Base-by-base conservation (phyloP, 805 yeast genomes). In the Metschnikowia amazonensis region DNA sequence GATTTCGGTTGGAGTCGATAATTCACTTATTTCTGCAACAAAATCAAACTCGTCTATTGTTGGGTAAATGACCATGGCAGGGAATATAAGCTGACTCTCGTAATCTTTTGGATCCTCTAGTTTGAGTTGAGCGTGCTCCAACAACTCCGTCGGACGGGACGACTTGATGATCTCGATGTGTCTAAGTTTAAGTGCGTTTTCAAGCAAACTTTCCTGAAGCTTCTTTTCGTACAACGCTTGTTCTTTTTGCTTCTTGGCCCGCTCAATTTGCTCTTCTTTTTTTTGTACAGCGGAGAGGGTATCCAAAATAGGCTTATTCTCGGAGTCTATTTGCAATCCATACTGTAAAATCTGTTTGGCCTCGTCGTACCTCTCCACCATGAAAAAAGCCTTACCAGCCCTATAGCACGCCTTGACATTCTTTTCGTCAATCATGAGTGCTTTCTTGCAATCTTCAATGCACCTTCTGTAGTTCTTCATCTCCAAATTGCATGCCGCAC, bases 401-500 rank as follows among this genome's bases (percentile, higher is more conserved):
- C 98, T 74, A 64, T 72, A 94, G 58, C 86, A 79, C 0, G 98
- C 97, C 66, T 94, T 94, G 39, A 84, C 70, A 58, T 84, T 88
- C 48, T 70, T 73, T 2, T 87, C 85, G 56, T 88, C 88, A 2
- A 77, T 57, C 40, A 68, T 60, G 50, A 94, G 66, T 5, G 88
- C 89, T 41, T 74, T 75, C 53, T 82, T 82, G 62, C 96, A 87
- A 63, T 92, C 97, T 51, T 84, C 86, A 52, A 94, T 83, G 60
- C 96, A 87, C 44, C 80, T 72, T 66, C 98, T 78, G 64, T 82
- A 92, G 65, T 94, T 94, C 56, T 82, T 77, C 55, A 94, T 68
- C 59, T 86, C 95, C 52, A 94, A 70, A 57, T 92, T 88, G 65
- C 97, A 86, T 1, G 96, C 97, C 1, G 98, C 96, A 48, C 96